Evolutionary conservation across 2,329 filamentous ascomycete genomes (phyloP), one percentile per base, ranked within the genome.

Genomic region (Diaporthe citriasiana): DNA sequence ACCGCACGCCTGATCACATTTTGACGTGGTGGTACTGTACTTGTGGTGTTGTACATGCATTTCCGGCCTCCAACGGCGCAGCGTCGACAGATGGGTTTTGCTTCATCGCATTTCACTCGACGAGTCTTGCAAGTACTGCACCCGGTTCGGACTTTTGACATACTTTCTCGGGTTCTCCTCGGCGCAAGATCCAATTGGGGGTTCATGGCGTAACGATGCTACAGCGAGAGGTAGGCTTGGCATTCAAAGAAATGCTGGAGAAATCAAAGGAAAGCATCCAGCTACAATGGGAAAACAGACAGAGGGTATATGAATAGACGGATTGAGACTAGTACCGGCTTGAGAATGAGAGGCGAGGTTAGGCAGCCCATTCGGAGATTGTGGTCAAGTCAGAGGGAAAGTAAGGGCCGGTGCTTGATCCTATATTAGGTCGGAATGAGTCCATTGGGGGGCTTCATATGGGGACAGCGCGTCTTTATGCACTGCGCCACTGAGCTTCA

Each of bases 51-150:
- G 13, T 40, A 59, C 35, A 40, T 35, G 35, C 56, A 59, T 4
- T 40, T 40, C 27, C 56, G 35, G 4, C 13, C 35, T 40, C 56
- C 63, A 33, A 68, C 17, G 5, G 47, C n/a, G 15, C 63, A 68
- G 9, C 63, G 42, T 51, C 42, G 63, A 68, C 63, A 68, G 25
- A 51, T 12, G 22, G 63, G 63, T 25, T 68, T 68, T 33, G 22
- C n/a, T 51, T 68, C 63, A 68, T 68, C 63, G 42, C 63, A 68
- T 68, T 68, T 68, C 9, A 68, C 63, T 33, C 63, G 63, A 10
- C 63, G 63, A 68, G 63, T 42, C 33, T 68, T 68, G 27, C 63
- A 68, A 50, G 47, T 51, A 25, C 42, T 47, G 25, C 63, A 68
- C 7, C 63, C 63, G 8, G 63, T 68, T 9, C 63, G 63, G 33